Conservation (phyloP, 2,329 filamentous ascomycete genomes). For the Fusarium newnesense region DNA sequence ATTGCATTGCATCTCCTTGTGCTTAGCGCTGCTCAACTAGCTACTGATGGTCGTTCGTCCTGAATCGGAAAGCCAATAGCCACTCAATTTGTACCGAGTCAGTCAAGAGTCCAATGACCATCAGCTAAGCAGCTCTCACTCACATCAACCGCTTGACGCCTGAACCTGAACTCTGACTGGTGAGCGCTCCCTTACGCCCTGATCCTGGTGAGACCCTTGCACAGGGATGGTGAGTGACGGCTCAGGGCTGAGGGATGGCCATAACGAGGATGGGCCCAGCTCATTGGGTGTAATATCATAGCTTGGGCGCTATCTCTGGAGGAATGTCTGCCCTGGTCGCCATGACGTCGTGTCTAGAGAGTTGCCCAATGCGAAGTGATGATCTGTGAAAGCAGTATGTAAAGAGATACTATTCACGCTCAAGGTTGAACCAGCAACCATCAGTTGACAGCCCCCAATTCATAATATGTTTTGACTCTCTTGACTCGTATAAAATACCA, state of each 20-base stretch:
- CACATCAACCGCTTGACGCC: constrained; percentile 28
- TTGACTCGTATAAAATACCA: neutral
- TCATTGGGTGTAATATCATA: constrained; percentile 28
- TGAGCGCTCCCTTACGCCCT: neutral
- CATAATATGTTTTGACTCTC: neutral
- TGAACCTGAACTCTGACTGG: constrained; percentile 15
- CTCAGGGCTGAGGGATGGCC: constrained; percentile 10
- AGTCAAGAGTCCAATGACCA: constrained; percentile 20
- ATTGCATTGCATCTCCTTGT: constrained; percentile 9
- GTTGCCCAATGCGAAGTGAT: constrained; percentile 13
- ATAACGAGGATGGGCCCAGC: constrained; percentile 25
- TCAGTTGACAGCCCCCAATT: neutral
- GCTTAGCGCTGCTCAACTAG: constrained; percentile 23
- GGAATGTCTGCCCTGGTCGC: constrained; percentile 15
- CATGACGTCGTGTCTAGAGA: constrained; percentile 29
- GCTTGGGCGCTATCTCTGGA: constrained; percentile 4
- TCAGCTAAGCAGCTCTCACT: constrained; percentile 12
- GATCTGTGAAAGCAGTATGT: neutral
- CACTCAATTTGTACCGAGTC: constrained; percentile 34
- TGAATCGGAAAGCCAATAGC: constrained; percentile 29
- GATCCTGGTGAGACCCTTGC: constrained; percentile 18
- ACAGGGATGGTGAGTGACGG: constrained; percentile 16
- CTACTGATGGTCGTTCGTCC: neutral
- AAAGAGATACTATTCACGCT: neutral
- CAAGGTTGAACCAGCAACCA: constrained; percentile 1